A percentile compares a stretch with the other conserved stretches of the same genome.
phyloP scores from a whole-genome alignment of 202 grass and related monocot genomes.

The Dendrocalamus latiflorus region DNA sequence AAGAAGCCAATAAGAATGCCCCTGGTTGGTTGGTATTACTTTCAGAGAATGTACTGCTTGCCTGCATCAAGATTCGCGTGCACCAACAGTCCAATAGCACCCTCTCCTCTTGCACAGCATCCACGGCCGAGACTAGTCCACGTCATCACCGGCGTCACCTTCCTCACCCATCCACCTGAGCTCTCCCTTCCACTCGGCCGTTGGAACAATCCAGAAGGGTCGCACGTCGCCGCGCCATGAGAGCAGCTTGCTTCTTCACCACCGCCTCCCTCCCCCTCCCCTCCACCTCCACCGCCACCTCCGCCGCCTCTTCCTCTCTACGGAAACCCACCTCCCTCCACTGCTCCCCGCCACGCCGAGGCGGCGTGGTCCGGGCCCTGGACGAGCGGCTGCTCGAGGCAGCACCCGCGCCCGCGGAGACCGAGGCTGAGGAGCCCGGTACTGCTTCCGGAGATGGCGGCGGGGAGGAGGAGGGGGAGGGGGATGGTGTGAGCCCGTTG shows the following conservation, averaged over 20 bases:
- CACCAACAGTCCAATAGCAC: too few relatives aligned
- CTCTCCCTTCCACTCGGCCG: slow-evolving; percentile 18
- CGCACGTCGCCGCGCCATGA: slow-evolving; percentile 42
- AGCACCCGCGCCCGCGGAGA: background rate
- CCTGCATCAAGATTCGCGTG: background rate
- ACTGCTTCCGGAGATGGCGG: background rate
- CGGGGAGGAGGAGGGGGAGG: slow-evolving; percentile 2
- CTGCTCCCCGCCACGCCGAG: slow-evolving; percentile 4
- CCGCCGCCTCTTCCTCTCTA: background rate
- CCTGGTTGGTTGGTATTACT: too few relatives aligned
- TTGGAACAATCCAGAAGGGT: background rate
- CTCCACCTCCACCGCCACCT: slow-evolving; percentile 16
- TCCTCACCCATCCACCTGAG: background rate
- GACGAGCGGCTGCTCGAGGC: slow-evolving; percentile 45
- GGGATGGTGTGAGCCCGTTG: background rate
- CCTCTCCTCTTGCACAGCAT: too few relatives aligned
- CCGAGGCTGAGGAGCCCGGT: background rate
- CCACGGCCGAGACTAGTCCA: background rate
- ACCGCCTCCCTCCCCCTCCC: slow-evolving; percentile 18
- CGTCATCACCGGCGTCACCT: background rate
- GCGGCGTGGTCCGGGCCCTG: slow-evolving; percentile 31
- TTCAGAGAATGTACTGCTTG: too few relatives aligned
- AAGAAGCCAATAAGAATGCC: too few relatives aligned
- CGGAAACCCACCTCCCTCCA: background rate
- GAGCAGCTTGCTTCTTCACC: slow-evolving; percentile 38